Conservation (phyloP, 192 early-diverging fungal genomes). For the Umbelopsis ramanniana region DNA sequence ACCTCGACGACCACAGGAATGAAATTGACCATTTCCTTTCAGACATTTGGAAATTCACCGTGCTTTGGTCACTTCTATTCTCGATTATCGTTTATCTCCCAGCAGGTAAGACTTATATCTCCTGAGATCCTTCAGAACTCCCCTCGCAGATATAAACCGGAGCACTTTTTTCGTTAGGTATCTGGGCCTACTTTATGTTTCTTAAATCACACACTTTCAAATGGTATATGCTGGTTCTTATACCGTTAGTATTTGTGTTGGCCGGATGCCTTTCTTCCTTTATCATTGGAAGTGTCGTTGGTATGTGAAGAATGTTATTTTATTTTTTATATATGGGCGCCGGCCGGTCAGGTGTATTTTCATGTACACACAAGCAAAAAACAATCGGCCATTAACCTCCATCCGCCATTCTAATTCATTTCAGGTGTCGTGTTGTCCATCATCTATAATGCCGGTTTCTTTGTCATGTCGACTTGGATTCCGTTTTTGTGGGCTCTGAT, state of each 20-base stretch:
- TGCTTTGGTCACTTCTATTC: slow-evolving; percentile 67
- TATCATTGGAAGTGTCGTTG: slow-evolving; percentile 49
- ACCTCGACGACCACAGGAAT: neutral
- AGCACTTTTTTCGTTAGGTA: slow-evolving; percentile 37
- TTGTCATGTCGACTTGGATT: slow-evolving; percentile 75
- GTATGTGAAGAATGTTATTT: slow-evolving; percentile 33
- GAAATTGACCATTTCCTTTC: neutral
- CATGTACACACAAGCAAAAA: neutral
- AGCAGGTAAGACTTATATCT: slow-evolving; percentile 55
- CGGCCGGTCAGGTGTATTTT: neutral
- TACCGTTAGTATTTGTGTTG: slow-evolving; percentile 44
- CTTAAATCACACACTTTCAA: slow-evolving; percentile 37
- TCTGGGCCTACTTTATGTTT: slow-evolving; percentile 48
- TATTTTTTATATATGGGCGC: neutral
- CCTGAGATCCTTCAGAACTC: slow-evolving; percentile 41
- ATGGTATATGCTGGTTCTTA: slow-evolving; percentile 31
- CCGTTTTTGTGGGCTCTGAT: slow-evolving; percentile 72
- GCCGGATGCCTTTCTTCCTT: slow-evolving; percentile 46
- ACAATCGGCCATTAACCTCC: neutral
- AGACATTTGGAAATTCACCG: slow-evolving; percentile 67
- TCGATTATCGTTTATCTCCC: slow-evolving; percentile 60
- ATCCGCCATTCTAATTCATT: neutral
- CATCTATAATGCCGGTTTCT: slow-evolving; percentile 65
- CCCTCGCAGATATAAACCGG: slow-evolving; percentile 36
- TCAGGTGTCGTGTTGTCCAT: slow-evolving; percentile 60